Evolutionary conservation across 495 filamentous ascomycete genomes (phyloP), one percentile per base, ranked within the genome.

Genomic region (Hypoxylon subgilvum): DNA sequence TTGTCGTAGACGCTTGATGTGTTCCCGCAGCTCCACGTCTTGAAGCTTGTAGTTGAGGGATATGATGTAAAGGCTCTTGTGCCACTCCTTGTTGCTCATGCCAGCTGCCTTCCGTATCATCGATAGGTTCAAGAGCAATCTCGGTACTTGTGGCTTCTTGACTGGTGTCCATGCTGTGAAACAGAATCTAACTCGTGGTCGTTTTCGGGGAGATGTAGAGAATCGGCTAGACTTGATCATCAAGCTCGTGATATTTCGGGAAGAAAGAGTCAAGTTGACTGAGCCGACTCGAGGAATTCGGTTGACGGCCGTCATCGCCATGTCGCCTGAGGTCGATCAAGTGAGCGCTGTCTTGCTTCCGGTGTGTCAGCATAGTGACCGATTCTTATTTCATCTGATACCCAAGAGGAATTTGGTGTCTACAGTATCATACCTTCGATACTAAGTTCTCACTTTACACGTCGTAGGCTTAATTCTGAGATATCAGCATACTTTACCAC

Each of bases 1-100:
- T 0, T 18, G 22, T 4, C 18, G 32, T 12, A 56, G 23, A 6
- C 0, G 19, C 40, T 23, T 3, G 5, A 56, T 25, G 5, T 41
- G 42, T n/a, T 31, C 2, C 0, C 30, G 13, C 23, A 13, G 18
- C n/a, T 31, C 25, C n/a, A 40, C 18, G 1, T 13, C 34, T 18
- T 39, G 6, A 21, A 56, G 34, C 25, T 31, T 32, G 7, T n/a
- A 1, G 25, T 56, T 43, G 12, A 56, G 35, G 31, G 17, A 28
- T 10, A 10, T 4, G n/a, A 6, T 16, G 22, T 47, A 56, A 5
- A 17, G 1, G 42, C 32, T 19, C 22, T 56, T 56, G 4, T 56
- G 43, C 23, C 42, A 39, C 1, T 28, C n/a, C 18, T 47, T 35
- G 17, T 22, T n/a, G 18, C 17, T 25, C 25, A 56, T 23, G 17